Evolutionary conservation across 164 flowering plant genomes (phyloP).

Genomic region (Vitis cinerea): DNA sequence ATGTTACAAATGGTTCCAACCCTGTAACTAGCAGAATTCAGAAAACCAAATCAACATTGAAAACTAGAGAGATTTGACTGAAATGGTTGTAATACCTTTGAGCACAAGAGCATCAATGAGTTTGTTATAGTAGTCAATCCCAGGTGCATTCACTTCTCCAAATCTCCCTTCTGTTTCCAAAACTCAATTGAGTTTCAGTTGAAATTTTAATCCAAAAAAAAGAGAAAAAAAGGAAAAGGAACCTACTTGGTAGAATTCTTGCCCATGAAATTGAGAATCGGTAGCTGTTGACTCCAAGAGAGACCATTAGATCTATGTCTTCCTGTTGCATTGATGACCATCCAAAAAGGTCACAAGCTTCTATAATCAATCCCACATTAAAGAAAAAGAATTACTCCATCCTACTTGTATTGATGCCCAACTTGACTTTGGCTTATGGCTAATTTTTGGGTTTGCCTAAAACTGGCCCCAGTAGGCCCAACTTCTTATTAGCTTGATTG

Average conservation of each 20-base stretch:
- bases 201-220: not conserved
- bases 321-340: slow-evolving; percentile 42
- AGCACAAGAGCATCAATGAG: slow-evolving; percentile 51
- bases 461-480: too few relatives aligned
- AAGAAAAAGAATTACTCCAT: too few relatives aligned
- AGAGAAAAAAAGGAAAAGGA: not conserved
- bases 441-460: too few relatives aligned
- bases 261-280: slow-evolving; percentile 82
- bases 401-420: too few relatives aligned
- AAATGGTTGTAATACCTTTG: slow-evolving; percentile 28
- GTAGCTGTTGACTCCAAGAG: slow-evolving; percentile 57
- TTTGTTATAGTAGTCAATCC: slow-evolving; percentile 46
- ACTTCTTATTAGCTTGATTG: too few relatives aligned
- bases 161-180: slow-evolving; percentile 46
- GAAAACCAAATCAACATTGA: too few relatives aligned
- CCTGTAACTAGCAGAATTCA: slow-evolving; percentile 25
- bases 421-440: too few relatives aligned
- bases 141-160: slow-evolving; percentile 48
- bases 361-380: too few relatives aligned
- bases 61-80: too few relatives aligned
- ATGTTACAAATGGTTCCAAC: slow-evolving; percentile 60
- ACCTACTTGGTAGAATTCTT: slow-evolving; percentile 58
- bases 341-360: not conserved
- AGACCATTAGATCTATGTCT: slow-evolving; percentile 60
- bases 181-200: not conserved